These are phyloP conservation scores for Sclerospora graminicola DNA, from an alignment of 352 stramenopile species.

Conservation along the genomic window DNA sequence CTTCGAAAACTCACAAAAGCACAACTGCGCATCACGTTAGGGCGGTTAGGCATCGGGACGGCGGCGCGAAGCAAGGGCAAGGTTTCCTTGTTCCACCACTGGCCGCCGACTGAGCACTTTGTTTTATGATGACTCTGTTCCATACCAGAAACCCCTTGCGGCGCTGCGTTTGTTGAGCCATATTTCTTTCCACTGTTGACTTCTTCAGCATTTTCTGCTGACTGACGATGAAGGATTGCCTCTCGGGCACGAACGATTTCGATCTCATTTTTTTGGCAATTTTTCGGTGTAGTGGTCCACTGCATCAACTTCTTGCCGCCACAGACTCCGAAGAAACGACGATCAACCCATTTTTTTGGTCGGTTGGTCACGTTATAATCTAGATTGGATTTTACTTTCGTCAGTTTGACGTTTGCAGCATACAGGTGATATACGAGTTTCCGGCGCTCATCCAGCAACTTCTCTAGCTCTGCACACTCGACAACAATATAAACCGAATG, in stretches of 20 bases:
- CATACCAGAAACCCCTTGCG: constrained; percentile 15
- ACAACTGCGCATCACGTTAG: constrained; percentile 53
- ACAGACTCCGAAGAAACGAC: constrained; percentile 39
- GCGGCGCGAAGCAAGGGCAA: constrained; percentile 20
- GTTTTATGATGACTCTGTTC: constrained; percentile 17
- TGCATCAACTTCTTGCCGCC: constrained; percentile 39
- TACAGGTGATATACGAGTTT: constrained; percentile 44
- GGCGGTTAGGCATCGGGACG: constrained; percentile 20
- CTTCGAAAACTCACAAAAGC: constrained; percentile 64
- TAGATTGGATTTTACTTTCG: constrained; percentile 17
- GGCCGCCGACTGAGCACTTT: constrained; percentile 20
- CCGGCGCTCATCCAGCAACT: constrained; percentile 40
- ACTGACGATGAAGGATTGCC: constrained; percentile 40
- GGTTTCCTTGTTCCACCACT: constrained; percentile 17
- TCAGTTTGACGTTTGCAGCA: constrained; percentile 33
- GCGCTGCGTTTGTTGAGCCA: constrained; percentile 3
- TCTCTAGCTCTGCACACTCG: constrained; percentile 49
- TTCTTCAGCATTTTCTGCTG: constrained; percentile 23
- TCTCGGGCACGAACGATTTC: constrained; percentile 38
- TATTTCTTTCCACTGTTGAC: constrained; percentile 15
- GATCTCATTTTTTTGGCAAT: constrained; percentile 35
- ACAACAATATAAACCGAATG: constrained; percentile 63
- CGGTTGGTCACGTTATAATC: constrained; percentile 20
- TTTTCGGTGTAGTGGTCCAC: constrained; percentile 45
- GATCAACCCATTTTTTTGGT: constrained; percentile 27